Evolutionary conservation across 305 asterid genomes (phyloP).

Genomic region (Plantago coronopus): DNA sequence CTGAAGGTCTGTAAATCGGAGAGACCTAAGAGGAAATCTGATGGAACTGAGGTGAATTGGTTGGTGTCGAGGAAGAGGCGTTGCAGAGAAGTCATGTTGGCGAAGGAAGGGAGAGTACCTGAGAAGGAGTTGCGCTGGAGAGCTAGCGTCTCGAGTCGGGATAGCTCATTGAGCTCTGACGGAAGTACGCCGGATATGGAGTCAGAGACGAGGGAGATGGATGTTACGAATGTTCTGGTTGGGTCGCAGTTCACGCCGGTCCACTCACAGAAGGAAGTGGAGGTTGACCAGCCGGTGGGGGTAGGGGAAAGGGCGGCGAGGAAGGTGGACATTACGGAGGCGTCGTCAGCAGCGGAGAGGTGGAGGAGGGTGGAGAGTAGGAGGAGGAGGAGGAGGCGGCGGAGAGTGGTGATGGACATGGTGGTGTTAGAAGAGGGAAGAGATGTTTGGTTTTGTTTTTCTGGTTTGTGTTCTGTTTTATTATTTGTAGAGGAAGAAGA

Average conservation of each 20-base stretch:
- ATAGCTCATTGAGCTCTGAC: slow-evolving; percentile 45
- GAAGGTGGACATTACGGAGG: slow-evolving; percentile 51
- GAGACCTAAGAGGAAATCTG: slow-evolving; percentile 55
- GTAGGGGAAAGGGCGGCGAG: slow-evolving; percentile 49
- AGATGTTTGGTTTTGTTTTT: slow-evolving; percentile 29
- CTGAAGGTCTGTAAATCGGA: slow-evolving; percentile 41
- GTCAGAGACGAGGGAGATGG: slow-evolving; percentile 43
- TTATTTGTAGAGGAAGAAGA: too few relatives aligned
- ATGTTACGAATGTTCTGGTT: slow-evolving; percentile 37
- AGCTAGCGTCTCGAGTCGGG: slow-evolving; percentile 47
- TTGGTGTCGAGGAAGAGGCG: slow-evolving; percentile 50
- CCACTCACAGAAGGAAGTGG: slow-evolving; percentile 60
- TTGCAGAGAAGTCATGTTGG: slow-evolving; percentile 54
- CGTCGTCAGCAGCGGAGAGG: slow-evolving; percentile 60
- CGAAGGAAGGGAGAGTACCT: slow-evolving; percentile 68
- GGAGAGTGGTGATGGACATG: slow-evolving; percentile 11
- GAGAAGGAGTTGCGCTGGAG: slow-evolving; percentile 56
- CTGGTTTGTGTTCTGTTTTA: not conserved
- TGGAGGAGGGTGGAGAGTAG: slow-evolving; percentile 28
- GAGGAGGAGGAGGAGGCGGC: slow-evolving; percentile 26
- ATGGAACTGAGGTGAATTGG: slow-evolving; percentile 43
- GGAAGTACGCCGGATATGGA: slow-evolving; percentile 66
- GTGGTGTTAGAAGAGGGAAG: slow-evolving; percentile 18
- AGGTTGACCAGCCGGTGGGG: slow-evolving; percentile 67
- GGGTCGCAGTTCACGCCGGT: slow-evolving; percentile 48